phyloP scores from a whole-genome alignment of 306 rosid genomes.

The Pyrus bretschneideri region DNA sequence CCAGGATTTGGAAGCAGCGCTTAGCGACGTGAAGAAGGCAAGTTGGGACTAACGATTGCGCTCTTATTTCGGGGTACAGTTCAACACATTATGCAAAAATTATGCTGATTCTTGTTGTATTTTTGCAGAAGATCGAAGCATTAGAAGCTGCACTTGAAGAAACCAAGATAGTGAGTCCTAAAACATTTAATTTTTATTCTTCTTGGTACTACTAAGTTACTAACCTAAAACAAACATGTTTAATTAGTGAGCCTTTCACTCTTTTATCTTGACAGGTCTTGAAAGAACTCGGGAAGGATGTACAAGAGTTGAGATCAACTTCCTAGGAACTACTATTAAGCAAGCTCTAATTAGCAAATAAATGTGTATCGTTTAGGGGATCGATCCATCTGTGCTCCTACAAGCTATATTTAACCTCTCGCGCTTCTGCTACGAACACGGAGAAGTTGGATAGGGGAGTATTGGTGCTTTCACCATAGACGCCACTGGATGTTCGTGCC shows the following conservation, averaged over 20 bases:
- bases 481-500: too few species aligned
- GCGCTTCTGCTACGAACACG: neutral
- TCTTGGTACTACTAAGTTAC: neutral
- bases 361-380: neutral
- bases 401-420: neutral
- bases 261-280: conserved; percentile 41
- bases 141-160: conserved; percentile 61
- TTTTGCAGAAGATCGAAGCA: conserved; percentile 60
- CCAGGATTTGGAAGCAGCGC: conserved; percentile 50
- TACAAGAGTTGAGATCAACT: conserved; percentile 15
- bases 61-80: neutral
- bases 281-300: conserved; percentile 36
- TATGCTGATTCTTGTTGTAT: conserved; percentile 7
- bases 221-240: neutral
- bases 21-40: conserved; percentile 47
- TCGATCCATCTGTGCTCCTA: neutral
- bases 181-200: neutral
- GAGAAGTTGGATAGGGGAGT: neutral
- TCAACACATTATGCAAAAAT: neutral
- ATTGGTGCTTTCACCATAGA: neutral
- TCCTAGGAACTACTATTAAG: neutral
- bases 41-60: conserved; percentile 19
- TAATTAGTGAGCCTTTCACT: neutral
- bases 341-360: neutral
- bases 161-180: conserved; percentile 54